phyloP scores from a whole-genome alignment of 2,329 filamentous ascomycete species.

The Neopestalotiopsis sp. region DNA sequence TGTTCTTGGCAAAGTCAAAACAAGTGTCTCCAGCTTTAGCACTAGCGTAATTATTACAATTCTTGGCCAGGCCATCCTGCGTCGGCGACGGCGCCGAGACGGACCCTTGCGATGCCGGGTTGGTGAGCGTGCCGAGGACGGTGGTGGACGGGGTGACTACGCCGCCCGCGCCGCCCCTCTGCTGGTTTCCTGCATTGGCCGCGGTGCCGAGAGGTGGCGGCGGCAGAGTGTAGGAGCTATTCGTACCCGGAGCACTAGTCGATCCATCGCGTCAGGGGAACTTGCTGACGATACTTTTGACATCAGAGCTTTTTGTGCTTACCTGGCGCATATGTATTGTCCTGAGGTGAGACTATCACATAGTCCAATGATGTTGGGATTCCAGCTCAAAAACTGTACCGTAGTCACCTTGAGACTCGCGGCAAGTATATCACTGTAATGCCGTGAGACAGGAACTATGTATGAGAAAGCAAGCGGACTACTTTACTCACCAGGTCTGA shows the following conservation, averaged over 20 bases:
- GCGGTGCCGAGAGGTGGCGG: conserved; percentile 4
- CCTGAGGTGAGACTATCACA: background rate
- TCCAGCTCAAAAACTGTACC: conserved; percentile 5
- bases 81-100: conserved; percentile 17
- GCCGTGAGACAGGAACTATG: background rate
- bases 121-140: background rate
- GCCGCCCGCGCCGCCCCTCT: conserved; percentile 7
- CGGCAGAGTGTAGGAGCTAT: conserved; percentile 1
- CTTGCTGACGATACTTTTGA: background rate
- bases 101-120: conserved; percentile 11
- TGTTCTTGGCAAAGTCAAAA: conserved; percentile 4
- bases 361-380: conserved; percentile 9
- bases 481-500: background rate
- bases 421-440: background rate
- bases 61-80: conserved; percentile 18
- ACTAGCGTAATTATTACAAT: conserved; percentile 16
- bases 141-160: conserved; percentile 12
- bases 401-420: background rate
- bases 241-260: conserved; percentile 12
- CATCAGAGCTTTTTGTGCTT: background rate
- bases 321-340: conserved; percentile 17
- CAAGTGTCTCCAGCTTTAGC: conserved; percentile 6
- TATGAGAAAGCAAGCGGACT: too few relatives aligned
- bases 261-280: background rate
- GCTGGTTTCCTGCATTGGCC: conserved; percentile 17